phyloP scores from a whole-genome alignment of 495 filamentous ascomycete genomes.

The Aeminium ludgeri region DNA sequence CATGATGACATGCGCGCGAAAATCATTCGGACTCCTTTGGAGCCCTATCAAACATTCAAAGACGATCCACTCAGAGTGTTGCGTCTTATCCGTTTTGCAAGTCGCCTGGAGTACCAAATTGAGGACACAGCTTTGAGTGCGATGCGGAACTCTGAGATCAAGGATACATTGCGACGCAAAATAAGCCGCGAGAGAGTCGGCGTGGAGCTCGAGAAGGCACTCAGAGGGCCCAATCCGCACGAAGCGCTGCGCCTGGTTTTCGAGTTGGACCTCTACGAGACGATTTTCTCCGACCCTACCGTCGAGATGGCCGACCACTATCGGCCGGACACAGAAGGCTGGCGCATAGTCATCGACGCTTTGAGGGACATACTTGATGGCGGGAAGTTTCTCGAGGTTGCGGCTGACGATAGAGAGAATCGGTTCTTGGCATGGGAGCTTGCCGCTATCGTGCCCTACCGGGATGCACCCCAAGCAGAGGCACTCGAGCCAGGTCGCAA shows the following conservation, averaged over 20 bases:
- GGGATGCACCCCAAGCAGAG: constrained; percentile 33
- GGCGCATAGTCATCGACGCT: constrained; percentile 36
- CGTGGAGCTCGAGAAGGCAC: constrained; percentile 76
- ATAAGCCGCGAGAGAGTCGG: constrained; percentile 83
- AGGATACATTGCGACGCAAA: constrained; percentile 62
- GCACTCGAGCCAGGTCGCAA: constrained; percentile 30
- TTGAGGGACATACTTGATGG: constrained; percentile 19
- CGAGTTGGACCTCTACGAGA: constrained; percentile 54
- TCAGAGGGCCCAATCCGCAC: constrained; percentile 55
- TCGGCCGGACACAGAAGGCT: constrained; percentile 23
- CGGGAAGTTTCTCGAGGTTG: constrained; percentile 29
- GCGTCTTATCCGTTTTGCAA: constrained; percentile 77
- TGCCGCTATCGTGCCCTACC: constrained; percentile 61
- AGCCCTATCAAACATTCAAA: constrained; percentile 81
- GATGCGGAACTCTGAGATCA: constrained; percentile 61
- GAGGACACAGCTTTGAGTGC: constrained; percentile 45
- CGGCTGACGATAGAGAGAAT: constrained; percentile 44
- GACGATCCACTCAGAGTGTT: constrained; percentile 90
- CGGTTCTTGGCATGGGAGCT: constrained; percentile 59
- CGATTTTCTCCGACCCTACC: constrained; percentile 59
- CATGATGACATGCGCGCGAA: constrained; percentile 53
- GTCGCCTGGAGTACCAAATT: constrained; percentile 62
- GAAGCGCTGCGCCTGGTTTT: constrained; percentile 56
- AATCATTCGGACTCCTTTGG: constrained; percentile 70
- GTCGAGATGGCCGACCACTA: constrained; percentile 11